Evolutionary conservation across 2,329 filamentous ascomycete genomes (phyloP), one percentile per base, ranked within the genome.

Genomic region (Sarocladium strictum): DNA sequence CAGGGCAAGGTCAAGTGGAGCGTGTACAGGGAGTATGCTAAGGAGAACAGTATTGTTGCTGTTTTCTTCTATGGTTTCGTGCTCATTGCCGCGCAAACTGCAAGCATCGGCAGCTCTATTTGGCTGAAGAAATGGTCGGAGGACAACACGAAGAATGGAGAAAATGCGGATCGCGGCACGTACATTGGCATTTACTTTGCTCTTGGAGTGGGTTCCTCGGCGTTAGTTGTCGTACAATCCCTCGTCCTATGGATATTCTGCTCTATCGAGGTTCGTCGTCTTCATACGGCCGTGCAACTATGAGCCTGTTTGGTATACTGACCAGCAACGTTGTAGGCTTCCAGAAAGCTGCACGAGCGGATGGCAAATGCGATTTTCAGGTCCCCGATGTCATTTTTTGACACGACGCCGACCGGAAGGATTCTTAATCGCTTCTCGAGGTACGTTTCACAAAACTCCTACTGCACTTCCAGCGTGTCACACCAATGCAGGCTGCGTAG

Each of bases 201-300:
- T 15, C 89, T 99, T 70, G 95, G 94, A 49, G 81, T 99, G 53
- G 93, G 93, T 29, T 86, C 89, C 24, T 87, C 94, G 38, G 79
- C 83, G 41, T 77, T 99, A 59, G 93, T 95, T 2, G 90, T 97
- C 40, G 66, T 95, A 27, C 94, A 97, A 72, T 97, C 93, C 5
- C 75, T 99, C 62, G 91, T 99, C 59, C 78, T 99, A 26, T 99
- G 94, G 94, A 97, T 99, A 61, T 97, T 99, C 75, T 99, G 95
- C 74, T 97, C 94, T 3, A 99, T 99, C 59, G 94, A 99, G 81
- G 87, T 90, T 76, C 53, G 73, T 51, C n/a, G n/a, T n/a, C n/a
- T n/a, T n/a, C n/a, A n/a, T 32, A 11, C 14, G 23, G 27, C 19
- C n/a, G 23, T 27, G 27, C 26, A 51, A 35, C 47, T 3, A 21